Evolutionary conservation across 495 filamentous ascomycete genomes (phyloP), one percentile per base, ranked within the genome.

Genomic region (Lepraria neglecta): DNA sequence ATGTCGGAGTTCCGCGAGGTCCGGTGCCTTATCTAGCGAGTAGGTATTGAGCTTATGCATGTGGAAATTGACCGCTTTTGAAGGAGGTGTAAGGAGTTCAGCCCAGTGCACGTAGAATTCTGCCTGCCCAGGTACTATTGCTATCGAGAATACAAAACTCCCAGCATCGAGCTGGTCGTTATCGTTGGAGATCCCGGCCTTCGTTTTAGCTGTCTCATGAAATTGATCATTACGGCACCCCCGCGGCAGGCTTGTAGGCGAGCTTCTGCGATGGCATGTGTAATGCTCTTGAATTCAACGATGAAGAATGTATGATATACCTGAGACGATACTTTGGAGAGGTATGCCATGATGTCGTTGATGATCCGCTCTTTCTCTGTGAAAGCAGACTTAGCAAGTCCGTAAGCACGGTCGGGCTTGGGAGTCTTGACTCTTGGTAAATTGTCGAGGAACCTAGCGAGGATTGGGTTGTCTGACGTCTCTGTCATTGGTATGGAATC

Each of bases 281-380:
- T 10, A 2, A 4, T 2, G 43, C 27, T 62, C 30, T 47, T 56
- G 51, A 42, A 46, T 24, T 48, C 27, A 12, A 55, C 30, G 21
- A 55, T 31, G 12, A 56, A 62, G 51, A 56, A 62, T 15, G 42
- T 11, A n/a, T 45, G 42, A 14, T 48, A 50, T 3, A 55, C 12
- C 3, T 19, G 21, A 4, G 27, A 3, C 5, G 45, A 60, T 17
- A 60, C 6, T 4, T 19, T 6, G 6, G 58, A 35, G 30, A 31
- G 33, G 1, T 53, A 12, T 19, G 4, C 17, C 28, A 17, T 11
- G 33, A 4, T 3, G 14, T 53, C 3, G 11, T 53, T 48, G 35
- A 46, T 6, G 0, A n/a, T 2, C 21, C n/a, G 35, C 10, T 58
- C 30, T 9, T 45, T n/a, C 6, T 19, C 31, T n/a, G 56, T 58